A percentile compares a stretch with the other conserved stretches of the same genome.
Conservation (phyloP, 2,329 filamentous ascomycete species). For the Nectriaceae sp. region DNA sequence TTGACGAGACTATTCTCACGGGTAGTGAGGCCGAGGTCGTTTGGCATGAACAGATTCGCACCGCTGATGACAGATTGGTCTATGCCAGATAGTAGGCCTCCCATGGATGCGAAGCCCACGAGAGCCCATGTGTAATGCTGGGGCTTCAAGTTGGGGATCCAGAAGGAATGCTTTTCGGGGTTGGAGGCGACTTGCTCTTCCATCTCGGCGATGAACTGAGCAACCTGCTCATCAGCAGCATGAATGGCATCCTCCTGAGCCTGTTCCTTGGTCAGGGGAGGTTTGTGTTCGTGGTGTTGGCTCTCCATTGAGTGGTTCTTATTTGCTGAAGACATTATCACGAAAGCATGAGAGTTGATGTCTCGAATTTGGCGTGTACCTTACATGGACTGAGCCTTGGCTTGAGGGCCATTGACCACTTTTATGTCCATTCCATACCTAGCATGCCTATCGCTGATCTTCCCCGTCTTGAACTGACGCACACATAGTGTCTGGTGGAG, state of each 20-base stretch:
- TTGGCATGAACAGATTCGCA: constrained; percentile 67
- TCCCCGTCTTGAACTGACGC: too few relatives aligned
- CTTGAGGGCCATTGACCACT: neutral
- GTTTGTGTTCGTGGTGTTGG: neutral
- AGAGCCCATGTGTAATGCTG: constrained; percentile 67
- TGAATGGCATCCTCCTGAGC: neutral
- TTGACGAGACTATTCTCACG: constrained; percentile 67
- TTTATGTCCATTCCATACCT: neutral
- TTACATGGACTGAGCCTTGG: neutral
- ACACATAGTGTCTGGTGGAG: neutral
- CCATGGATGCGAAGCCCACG: constrained; percentile 74
- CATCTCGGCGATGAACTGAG: constrained; percentile 43
- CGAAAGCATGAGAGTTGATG: neutral
- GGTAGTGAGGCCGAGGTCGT: constrained; percentile 54
- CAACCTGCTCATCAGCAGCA: constrained; percentile 36
- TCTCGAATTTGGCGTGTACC: neutral
- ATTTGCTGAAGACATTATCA: neutral
- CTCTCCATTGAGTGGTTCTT: neutral
- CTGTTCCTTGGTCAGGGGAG: neutral
- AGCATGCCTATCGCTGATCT: neutral
- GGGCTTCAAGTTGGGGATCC: constrained; percentile 62
- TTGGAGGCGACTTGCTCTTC: constrained; percentile 39
- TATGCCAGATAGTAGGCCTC: constrained; percentile 70
- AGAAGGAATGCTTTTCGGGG: constrained; percentile 45
- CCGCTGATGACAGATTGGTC: constrained; percentile 75